phyloP scores from a whole-genome alignment of 208 protist genomes.

The Sergeia podlipaevii region DNA sequence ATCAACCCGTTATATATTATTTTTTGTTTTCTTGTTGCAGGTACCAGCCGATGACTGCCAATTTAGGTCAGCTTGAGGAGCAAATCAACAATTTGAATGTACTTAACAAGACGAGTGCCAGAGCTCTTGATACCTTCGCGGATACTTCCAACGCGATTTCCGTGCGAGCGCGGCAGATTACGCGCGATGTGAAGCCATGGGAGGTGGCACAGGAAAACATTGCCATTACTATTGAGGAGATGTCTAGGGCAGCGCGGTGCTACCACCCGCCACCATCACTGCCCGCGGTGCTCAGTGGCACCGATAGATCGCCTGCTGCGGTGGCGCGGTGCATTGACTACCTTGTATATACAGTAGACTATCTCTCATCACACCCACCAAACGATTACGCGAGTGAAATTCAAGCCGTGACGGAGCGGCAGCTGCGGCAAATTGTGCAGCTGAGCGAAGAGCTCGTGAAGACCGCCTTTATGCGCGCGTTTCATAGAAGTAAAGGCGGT shows the following conservation, averaged over 20 bases:
- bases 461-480: conserved; percentile 55
- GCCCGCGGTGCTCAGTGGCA: conserved; percentile 47
- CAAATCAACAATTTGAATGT: conserved; percentile 67
- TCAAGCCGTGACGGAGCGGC: conserved; percentile 21
- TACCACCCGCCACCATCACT: conserved; percentile 78
- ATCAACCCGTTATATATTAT: no score
- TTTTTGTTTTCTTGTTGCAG: conserved; percentile 6
- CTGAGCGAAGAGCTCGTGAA: conserved; percentile 68
- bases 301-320: conserved; percentile 50
- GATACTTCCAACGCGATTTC: conserved; percentile 74
- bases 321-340: conserved; percentile 80
- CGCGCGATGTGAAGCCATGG: conserved; percentile 76
- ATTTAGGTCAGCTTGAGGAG: conserved; percentile 53
- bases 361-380: conserved; percentile 65
- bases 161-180: conserved; percentile 55
- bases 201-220: conserved; percentile 88
- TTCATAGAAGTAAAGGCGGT: conserved; percentile 30
- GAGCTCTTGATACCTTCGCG: conserved; percentile 78
- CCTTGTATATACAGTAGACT: conserved; percentile 82
- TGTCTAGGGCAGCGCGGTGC: conserved; percentile 75
- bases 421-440: conserved; percentile 53
- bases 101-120: conserved; percentile 58
- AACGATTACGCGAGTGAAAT: conserved; percentile 60
- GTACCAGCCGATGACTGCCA: conserved; percentile 25
- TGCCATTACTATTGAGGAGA: conserved; percentile 79